Evolutionary conservation across 2,329 filamentous ascomycete genomes (phyloP).

Genomic region (Trichophyton benhamiae): DNA sequence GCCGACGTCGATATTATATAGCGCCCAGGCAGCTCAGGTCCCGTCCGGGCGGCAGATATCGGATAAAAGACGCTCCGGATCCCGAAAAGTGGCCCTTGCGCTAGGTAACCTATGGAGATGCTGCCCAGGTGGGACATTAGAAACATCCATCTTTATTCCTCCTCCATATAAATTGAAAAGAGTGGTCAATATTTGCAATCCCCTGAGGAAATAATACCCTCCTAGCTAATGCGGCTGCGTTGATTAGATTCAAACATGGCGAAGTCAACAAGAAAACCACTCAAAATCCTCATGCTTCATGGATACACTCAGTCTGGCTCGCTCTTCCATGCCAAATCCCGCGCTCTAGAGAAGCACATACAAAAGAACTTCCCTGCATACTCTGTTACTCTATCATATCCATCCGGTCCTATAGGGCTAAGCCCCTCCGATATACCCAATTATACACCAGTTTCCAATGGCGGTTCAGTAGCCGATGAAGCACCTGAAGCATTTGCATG

Average conservation of each 20-base stretch:
- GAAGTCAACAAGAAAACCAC: slow-evolving; percentile 15
- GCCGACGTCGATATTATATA: no score
- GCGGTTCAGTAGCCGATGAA: slow-evolving; percentile 25
- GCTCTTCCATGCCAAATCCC: slow-evolving; percentile 77
- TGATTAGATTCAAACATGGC: neutral
- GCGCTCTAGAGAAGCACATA: slow-evolving; percentile 70
- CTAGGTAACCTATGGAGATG: no score
- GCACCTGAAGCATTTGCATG: slow-evolving; percentile 64
- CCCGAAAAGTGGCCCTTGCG: neutral
- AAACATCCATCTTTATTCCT: neutral
- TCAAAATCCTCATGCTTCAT: slow-evolving; percentile 67
- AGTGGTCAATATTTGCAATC: neutral
- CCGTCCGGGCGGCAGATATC: neutral
- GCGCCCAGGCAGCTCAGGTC: no score
- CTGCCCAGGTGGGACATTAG: no score
- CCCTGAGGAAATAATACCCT: neutral
- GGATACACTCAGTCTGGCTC: slow-evolving; percentile 84
- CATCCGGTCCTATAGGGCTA: slow-evolving; percentile 55
- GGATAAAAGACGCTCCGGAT: neutral
- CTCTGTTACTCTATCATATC: slow-evolving; percentile 51
- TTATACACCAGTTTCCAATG: slow-evolving; percentile 35
- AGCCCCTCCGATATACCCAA: slow-evolving; percentile 56
- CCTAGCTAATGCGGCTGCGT: neutral
- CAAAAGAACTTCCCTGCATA: slow-evolving; percentile 57
- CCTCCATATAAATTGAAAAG: neutral